Percentiles rank a stretch among this genome's conserved stretches.
phyloP scores from a whole-genome alignment of 2,329 filamentous ascomycete genomes.

The Exophiala calicioides region DNA sequence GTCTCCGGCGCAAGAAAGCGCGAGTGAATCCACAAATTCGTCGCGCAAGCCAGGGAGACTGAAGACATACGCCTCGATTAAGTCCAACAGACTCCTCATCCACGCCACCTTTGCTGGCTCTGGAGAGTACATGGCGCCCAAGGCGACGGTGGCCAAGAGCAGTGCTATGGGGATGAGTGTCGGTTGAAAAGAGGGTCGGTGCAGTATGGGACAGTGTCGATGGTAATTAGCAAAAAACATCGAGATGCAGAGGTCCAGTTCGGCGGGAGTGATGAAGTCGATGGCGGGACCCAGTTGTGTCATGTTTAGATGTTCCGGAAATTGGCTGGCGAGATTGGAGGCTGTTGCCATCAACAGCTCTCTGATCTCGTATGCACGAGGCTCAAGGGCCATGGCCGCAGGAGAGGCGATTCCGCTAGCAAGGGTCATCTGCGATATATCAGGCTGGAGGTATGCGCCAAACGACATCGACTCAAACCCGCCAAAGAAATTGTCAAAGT shows the following conservation, averaged over 20 bases:
- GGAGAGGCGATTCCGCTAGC: slow-evolving; percentile 7
- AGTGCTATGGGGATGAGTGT: slow-evolving; percentile 41
- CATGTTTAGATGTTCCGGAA: slow-evolving; percentile 15
- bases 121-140: slow-evolving; percentile 49
- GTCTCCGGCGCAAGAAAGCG: slow-evolving; percentile 29
- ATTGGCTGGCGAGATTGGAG: slow-evolving; percentile 10
- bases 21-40: slow-evolving; percentile 44
- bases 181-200: slow-evolving; percentile 44
- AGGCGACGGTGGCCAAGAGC: slow-evolving; percentile 43
- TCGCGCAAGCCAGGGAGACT: slow-evolving; percentile 33
- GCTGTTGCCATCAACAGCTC: slow-evolving; percentile 18
- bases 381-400: slow-evolving; percentile 19
- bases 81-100: slow-evolving; percentile 32
- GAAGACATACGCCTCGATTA: slow-evolving; percentile 39
- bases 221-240: slow-evolving; percentile 51
- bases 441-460: slow-evolving; percentile 15
- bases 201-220: slow-evolving; percentile 46
- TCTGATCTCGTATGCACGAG: slow-evolving; percentile 22
- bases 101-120: slow-evolving; percentile 17
- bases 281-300: slow-evolving; percentile 14
- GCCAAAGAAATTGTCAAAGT: slow-evolving; percentile 26
- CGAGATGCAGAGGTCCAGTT: slow-evolving; percentile 27
- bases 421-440: slow-evolving; percentile 15
- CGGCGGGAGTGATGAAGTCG: slow-evolving; percentile 36
- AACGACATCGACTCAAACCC: slow-evolving; percentile 20